Evolutionary conservation across 345 rosid species (phyloP).

Genomic region (Salix viminalis): DNA sequence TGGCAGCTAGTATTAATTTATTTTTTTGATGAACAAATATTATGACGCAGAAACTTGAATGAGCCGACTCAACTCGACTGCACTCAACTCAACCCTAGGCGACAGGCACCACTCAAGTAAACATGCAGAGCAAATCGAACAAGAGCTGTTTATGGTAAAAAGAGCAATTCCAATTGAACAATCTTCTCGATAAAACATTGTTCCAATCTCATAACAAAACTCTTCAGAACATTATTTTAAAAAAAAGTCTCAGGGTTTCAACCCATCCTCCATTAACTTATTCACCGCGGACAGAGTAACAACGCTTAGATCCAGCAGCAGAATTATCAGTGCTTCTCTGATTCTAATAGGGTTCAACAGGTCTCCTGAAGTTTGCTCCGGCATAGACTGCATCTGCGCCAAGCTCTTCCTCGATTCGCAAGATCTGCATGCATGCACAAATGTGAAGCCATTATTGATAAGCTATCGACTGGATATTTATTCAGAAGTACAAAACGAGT

Average conservation of each 20-base stretch:
- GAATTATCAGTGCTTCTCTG: not conserved
- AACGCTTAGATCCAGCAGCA: not conserved
- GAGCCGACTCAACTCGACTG: too few relatives aligned
- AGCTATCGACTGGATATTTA: not conserved
- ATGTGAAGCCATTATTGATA: not conserved
- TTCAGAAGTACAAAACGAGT: not conserved
- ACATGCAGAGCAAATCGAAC: not conserved
- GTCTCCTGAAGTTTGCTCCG: slow-evolving; percentile 74
- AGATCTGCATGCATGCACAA: slow-evolving; percentile 45
- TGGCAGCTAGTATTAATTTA: too few relatives aligned
- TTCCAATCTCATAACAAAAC: slow-evolving; percentile 22
- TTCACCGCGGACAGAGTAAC: slow-evolving; percentile 4
- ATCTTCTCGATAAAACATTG: not conserved
- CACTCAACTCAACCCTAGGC: too few relatives aligned
- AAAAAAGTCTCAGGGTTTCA: not conserved
- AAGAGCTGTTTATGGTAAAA: not conserved
- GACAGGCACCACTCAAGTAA: too few relatives aligned
- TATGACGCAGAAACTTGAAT: too few relatives aligned
- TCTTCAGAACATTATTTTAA: slow-evolving; percentile 21
- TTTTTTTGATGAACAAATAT: too few relatives aligned
- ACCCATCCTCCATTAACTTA: slow-evolving; percentile 13
- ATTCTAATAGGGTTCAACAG: slow-evolving; percentile 79
- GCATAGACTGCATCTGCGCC: slow-evolving; percentile 81
- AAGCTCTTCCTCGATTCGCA: slow-evolving; percentile 93
- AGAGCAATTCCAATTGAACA: not conserved